Conservation (phyloP, 208 protist species). For the Kentomonas sorsogonicus region DNA sequence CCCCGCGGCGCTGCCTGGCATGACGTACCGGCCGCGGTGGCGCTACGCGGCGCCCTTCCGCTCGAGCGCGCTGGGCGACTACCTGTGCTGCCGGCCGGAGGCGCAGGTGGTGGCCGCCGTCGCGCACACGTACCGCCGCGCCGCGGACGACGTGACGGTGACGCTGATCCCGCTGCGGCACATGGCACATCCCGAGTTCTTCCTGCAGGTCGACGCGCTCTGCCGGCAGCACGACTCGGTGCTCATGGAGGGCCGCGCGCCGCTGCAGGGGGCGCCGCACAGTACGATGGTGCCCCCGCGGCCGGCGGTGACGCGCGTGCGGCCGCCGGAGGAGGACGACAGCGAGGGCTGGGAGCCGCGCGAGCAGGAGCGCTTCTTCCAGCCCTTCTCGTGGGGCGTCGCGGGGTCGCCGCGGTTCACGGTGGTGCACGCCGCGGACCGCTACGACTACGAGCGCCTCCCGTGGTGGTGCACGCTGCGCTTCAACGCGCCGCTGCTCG, state of each 20-base stretch:
- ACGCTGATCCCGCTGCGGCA: constrained; percentile 77
- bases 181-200: constrained; percentile 80
- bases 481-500: constrained; percentile 67
- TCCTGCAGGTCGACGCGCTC: constrained; percentile 67
- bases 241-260: constrained; percentile 78
- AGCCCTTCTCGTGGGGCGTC: constrained; percentile 88
- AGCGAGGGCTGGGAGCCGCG: constrained; percentile 82
- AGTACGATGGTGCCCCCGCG: constrained; percentile 72
- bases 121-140: constrained; percentile 65
- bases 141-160: constrained; percentile 35
- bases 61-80: constrained; percentile 42
- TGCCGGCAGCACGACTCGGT: constrained; percentile 81
- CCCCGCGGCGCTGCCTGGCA: not conserved
- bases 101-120: constrained; percentile 29
- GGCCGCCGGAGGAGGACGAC: constrained; percentile 60
- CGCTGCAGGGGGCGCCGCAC: constrained; percentile 51
- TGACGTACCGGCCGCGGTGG: constrained; percentile 46
- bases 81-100: constrained; percentile 40
- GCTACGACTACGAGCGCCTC: constrained; percentile 80
- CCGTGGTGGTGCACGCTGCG: constrained; percentile 79
- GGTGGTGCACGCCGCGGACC: constrained; percentile 81
- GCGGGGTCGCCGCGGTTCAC: constrained; percentile 61
- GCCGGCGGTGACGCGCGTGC: constrained; percentile 13
- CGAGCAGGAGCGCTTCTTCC: constrained; percentile 65
- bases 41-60: constrained; percentile 61